Evolutionary conservation across 2,329 filamentous ascomycete genomes (phyloP), one percentile per base, ranked within the genome.

Genomic region (Trematosphaeria pertusa): DNA sequence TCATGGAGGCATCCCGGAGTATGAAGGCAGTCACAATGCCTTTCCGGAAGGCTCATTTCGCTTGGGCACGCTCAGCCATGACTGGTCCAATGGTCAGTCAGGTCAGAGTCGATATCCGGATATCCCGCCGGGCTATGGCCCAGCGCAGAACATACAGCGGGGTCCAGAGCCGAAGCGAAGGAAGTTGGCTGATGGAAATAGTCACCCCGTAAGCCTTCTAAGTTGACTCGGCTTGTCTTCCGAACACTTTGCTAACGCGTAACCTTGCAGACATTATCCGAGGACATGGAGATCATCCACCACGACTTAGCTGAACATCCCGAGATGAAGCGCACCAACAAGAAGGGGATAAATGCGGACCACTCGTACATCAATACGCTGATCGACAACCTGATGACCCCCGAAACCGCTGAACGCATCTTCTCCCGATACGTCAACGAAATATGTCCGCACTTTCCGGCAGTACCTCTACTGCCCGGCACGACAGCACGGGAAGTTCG

Each of bases 391-490:
- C 65, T 87, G 12, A 73, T 87, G 51, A 75, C 75, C 44, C 71
- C 74, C 4, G 75, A 80, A 4, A 67, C 73, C 3, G 83, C 83
- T 0, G 72, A 75, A n/a, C 74, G 74, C 15, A 74, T 86, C n/a
- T 86, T 86, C 58, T 65, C 78, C 3, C 75, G 79, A 10, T 87
- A 83, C 54, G 71, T 79, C 24, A 73, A 76, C 14, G 72, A 81
- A 3, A 79, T 86, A 64, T 75, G 76, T 20, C 76, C 78, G 0
- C 76, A 80, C 37, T 76, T 86, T 46, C 84, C 84, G 0, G 75
- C 81, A 14, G 81, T 87, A 4, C 78, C 83, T 2, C 81, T 87
- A 38, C 73, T 80, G 1, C 71, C 77, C 1, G 78, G 74, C 0
- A 83, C 78, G 0, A 81, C 73, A 10, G 81, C 83, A 48, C 72